Base-by-base conservation (phyloP, 176 grass and related monocot genomes). In the Rhynchospora tenuis region DNA sequence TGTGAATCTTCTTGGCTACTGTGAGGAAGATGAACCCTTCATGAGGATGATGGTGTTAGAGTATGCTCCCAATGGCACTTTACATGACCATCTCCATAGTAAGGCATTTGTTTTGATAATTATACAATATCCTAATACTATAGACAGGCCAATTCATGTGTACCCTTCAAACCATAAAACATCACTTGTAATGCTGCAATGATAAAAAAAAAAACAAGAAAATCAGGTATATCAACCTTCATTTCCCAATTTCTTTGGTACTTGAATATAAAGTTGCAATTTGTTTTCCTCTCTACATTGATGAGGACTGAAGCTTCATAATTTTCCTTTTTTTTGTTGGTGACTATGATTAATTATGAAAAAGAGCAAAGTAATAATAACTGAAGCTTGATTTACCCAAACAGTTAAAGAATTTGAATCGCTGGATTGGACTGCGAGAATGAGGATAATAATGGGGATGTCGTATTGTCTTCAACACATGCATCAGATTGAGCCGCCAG, bases 11-110 rank as follows among this genome's bases (percentile, higher is more conserved):
- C 81, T 98, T 5, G 95, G 95, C 4, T 98, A 90, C 44, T 98
- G 95, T 33, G 45, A 86, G 73, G 95, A 98, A 88, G 88, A 94
- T 73, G 84, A 93, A 24, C 92, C 90, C 29, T 98, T 98, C 85
- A 98, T 90, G 84, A 91, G 92, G 73, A 98, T 98, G 92, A 93
- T 98, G 95, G 92, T 95, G 16, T 88, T 91, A 33, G 95, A 98
- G 88, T 93, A 91, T 87, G 89, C 92, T 86, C 86, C 92, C 19
- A 94, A 98, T 26, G 95, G 95, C 55, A 91, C 74, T 86, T 90
- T 98, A 51, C 89, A 83, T 46, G 92, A 98, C 23, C 92, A 98
- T 87, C 95, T 98, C 60, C 95, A 98, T 67, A 72, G 92, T 93
- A 86, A 89, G 89, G 58, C 33, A 11, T 68, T 81, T 80, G 29